These are phyloP conservation scores for Euphorbia lathyris DNA, from an alignment of 345 rosid species.

Conservation along the genomic window DNA sequence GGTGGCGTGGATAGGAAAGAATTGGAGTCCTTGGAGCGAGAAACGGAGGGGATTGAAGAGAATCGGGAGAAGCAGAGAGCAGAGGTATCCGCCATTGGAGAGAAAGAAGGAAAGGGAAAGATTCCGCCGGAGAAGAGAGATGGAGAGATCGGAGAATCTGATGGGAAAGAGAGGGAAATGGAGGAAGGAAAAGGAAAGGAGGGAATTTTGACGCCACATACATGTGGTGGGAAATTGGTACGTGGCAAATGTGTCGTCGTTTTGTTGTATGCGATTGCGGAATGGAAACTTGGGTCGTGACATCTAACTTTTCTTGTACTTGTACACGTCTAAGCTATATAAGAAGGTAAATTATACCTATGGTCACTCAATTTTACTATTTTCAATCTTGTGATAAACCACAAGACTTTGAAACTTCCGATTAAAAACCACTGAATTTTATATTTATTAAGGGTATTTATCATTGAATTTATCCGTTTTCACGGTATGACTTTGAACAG, in stretches of 20 bases:
- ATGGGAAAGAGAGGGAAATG: neutral
- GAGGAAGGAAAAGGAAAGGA: neutral
- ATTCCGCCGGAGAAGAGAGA: neutral
- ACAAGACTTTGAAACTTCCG: no score
- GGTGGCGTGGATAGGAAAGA: constrained; percentile 22
- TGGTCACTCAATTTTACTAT: no score
- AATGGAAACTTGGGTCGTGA: neutral
- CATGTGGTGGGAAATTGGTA: neutral
- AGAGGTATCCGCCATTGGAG: constrained; percentile 48
- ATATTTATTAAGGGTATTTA: no score
- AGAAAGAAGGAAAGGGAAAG: constrained; percentile 24
- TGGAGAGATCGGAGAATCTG: neutral
- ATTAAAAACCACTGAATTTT: no score
- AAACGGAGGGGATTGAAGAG: constrained; percentile 27
- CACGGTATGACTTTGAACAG: no score
- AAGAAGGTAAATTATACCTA: no score
- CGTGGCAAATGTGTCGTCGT: neutral
- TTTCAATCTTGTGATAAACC: no score
- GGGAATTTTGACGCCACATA: constrained; percentile 25
- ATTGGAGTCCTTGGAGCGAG: constrained; percentile 26
- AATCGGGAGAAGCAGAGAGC: constrained; percentile 8
- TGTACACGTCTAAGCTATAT: neutral
- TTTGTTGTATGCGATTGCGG: neutral
- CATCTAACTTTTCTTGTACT: constrained; percentile 4
- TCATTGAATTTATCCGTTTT: no score